Base-by-base conservation (phyloP, 2,329 filamentous ascomycete species). In the Madurella fahalii region DNA sequence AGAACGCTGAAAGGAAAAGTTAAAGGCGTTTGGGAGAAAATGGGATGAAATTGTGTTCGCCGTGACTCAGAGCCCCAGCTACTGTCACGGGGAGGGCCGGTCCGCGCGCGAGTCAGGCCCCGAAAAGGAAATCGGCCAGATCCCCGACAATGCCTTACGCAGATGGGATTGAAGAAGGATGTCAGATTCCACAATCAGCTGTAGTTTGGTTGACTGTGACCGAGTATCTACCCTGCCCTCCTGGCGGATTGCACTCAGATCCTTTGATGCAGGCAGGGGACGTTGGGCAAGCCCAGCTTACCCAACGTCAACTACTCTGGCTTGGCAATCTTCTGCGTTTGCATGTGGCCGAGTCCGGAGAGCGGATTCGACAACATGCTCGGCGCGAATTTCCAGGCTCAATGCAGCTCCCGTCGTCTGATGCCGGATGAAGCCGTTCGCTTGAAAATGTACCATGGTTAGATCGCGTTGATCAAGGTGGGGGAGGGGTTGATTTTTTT, bases 401-500 rank as follows among this genome's bases (percentile, higher is more conserved):
- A 50, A 55, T 53, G 49, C 50, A 40, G 20, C 37, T 42, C n/a
- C n/a, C n/a, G n/a, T n/a, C 40, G 48, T 7, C 25, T 25, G 25
- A 25, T 7, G 25, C 25, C 25, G 40, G 34, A 37, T 37, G 34
- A 37, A 37, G 34, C 31, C 13, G 34, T 5, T 37, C 34, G 11
- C 4, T 37, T 37, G 13, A 4, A 25, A 25, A 25, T 3, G 25
- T 25, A 25, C 25, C 25, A 25, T 7, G 25, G 50, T 16, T 32
- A 45, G 39, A 18, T 51, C 46, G 20, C 15, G 41, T 42, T 49
- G 47, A 53, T 25, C 25, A 25, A 25, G 50, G 58, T 53, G 58
- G 58, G 58, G 58, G 58, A 58, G 58, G 58, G 58, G 58, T 48
- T 50, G 52, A 41, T 40, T 57, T 51, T 34, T 34, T 48, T 45